phyloP scores from a whole-genome alignment of 768 basidiomycete genomes.

The Fomitopsis pulvina region DNA sequence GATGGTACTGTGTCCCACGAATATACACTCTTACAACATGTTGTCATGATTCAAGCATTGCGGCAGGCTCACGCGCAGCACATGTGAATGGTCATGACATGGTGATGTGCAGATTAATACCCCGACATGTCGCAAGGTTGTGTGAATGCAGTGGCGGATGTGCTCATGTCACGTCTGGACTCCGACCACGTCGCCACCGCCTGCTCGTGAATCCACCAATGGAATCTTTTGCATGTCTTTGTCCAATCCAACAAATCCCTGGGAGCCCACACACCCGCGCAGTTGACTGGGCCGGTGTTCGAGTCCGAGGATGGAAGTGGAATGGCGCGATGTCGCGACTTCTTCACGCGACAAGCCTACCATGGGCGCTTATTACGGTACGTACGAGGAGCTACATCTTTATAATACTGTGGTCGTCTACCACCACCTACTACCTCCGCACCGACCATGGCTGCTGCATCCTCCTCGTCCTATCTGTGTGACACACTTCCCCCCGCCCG shows the following conservation, averaged over 20 bases:
- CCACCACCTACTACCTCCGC: neutral
- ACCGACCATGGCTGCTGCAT: slow-evolving; percentile 15
- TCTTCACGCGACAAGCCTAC: slow-evolving; percentile 16
- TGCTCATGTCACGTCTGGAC: too few relatives aligned
- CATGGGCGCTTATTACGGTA: neutral
- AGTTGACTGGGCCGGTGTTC: too few relatives aligned
- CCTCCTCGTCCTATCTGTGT: slow-evolving; percentile 44
- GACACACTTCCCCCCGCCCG: slow-evolving; percentile 66
- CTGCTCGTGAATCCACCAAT: too few relatives aligned
- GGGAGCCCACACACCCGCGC: too few relatives aligned
- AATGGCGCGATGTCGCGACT: slow-evolving; percentile 28
- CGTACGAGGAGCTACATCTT: slow-evolving; percentile 2
- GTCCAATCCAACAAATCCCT: too few relatives aligned
- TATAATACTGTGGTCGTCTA: neutral
- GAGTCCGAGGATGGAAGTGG: neutral
- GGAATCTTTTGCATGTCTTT: too few relatives aligned
- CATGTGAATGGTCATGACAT: neutral
- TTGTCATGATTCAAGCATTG: slow-evolving; percentile 4
- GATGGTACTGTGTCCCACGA: slow-evolving; percentile 1
- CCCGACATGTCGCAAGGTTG: neutral
- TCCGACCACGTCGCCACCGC: too few relatives aligned
- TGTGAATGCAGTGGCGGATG: neutral
- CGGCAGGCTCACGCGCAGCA: too few relatives aligned
- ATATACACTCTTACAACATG: slow-evolving; percentile 1
- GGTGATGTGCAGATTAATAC: neutral